Evolutionary conservation across 345 rosid genomes (phyloP), one percentile per base, ranked within the genome.

Genomic region (Brassica juncea): DNA sequence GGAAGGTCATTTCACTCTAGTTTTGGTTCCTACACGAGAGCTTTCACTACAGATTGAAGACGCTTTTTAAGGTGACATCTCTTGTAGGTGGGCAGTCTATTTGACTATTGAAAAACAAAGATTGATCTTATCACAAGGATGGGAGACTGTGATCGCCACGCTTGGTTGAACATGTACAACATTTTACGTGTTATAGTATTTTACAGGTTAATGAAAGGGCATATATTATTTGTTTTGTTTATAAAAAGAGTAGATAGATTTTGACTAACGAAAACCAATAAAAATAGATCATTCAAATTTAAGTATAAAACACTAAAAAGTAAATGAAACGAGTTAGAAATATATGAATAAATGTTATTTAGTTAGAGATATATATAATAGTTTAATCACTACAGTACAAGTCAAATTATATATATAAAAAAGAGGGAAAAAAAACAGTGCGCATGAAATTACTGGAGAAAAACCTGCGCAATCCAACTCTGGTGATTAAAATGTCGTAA

Each of bases 41-140:
- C 88, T 91, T 16, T 97, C 98, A 0, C 97, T 86, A 80, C 99
- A 92, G 84, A 92, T 94, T 70, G 97, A 94, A 86, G 93, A 91
- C 34, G 99, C 93, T 19, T 85, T 34, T 94, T 57, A 92, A 87
- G 73, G 97, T 94, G 8, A 97, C 92, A 63, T 92, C 97, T 0
- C 85, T 92, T 78, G 97, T 94, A 8, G 97, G 97, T 82, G 95
- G 97, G 62, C 91, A 92, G 84, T 90, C 94, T 0, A 91, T 92
- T 60, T 60, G 97, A 34, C 37, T 34, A 7, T 34, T 34, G 37
- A 92, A 85, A 92, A 94, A 67, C 97, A 94, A 74, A 91, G 97
- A 32, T 86, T 91, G 81, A 92, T 61, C 83, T 88, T 94, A 72
- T 89, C 95, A 69, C 90, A 92, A 77, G 97, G 97, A 11, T 94